Percentiles rank a stretch among this genome's conserved stretches.
Evolutionary conservation across 2,329 filamentous ascomycete species (phyloP).

Genomic region (Ceratocystis smalleyi): DNA sequence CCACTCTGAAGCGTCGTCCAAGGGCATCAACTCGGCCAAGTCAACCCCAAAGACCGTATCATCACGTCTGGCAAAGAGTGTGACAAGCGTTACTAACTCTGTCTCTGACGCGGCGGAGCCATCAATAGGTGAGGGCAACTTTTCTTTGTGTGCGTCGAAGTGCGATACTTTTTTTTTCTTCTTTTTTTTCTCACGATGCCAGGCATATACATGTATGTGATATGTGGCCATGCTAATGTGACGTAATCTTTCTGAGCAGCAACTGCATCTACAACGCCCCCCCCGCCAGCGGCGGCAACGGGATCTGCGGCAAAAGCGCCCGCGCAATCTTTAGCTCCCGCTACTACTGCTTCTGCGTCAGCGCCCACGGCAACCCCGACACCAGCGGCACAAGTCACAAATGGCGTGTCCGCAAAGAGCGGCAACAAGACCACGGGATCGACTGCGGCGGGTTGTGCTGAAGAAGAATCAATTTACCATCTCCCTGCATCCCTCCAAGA

Average conservation of each 20-base stretch:
- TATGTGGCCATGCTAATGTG: background rate
- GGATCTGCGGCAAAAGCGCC: background rate
- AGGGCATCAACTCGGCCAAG: conserved; percentile 26
- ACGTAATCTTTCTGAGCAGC: background rate
- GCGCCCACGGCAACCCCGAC: background rate
- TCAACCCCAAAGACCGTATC: conserved; percentile 19
- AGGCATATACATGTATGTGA: conserved; percentile 12
- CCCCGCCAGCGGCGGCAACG: conserved; percentile 2
- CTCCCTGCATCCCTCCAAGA: conserved; percentile 79
- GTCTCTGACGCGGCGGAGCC: conserved; percentile 30
- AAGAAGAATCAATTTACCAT: conserved; percentile 80
- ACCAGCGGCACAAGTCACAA: conserved; percentile 17
- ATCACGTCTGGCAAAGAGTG: conserved; percentile 11
- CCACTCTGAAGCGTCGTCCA: conserved; percentile 29
- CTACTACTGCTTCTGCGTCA: background rate
- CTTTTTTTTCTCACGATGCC: background rate
- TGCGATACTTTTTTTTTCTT: background rate
- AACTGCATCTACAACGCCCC: conserved; percentile 43
- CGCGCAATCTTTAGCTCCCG: background rate
- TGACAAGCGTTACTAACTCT: conserved; percentile 29
- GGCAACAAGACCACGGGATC: conserved; percentile 22
- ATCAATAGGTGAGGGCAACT: conserved; percentile 28
- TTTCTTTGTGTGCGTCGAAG: background rate
- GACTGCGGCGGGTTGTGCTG: conserved; percentile 22
- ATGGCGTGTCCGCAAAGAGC: conserved; percentile 34